Evolutionary conservation across 192 early-diverging fungal species (phyloP), one percentile per base, ranked within the genome.

Genomic region (Coemansia aciculifera): DNA sequence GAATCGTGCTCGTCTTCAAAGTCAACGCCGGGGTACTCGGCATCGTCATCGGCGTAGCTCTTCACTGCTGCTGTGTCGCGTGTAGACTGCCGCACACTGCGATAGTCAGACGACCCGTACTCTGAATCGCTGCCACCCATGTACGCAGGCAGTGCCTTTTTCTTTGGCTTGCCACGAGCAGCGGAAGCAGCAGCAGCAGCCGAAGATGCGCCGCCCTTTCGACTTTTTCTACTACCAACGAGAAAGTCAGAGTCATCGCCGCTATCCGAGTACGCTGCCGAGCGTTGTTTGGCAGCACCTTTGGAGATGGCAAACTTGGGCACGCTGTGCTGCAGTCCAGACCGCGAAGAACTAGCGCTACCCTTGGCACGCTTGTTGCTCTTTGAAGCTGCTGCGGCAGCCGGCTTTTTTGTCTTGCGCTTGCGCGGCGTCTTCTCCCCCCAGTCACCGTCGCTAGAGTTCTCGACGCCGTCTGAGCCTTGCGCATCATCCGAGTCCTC

Each of bases 361-460:
- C 79, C 68, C 68, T 81, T 81, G 42, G 71, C 71, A 29, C 79
- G 79, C 69, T 83, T 83, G 68, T 49, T 72, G 57, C 34, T 56
- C 27, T 81, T 73, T 71, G 59, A 37, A 3, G 21, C 37, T 27
- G 66, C 59, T 0, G 69, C 23, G 27, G 68, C 37, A 0, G 62
- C 40, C 2, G 68, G 60, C 68, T 77, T 77, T 52, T 76, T 76
- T 15, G 74, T 72, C 72, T 83, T 83, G 72, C 80, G 80, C 59
- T 83, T 83, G 69, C 80, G 80, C 48, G 73, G 59, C n/a, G 64
- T 57, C 21, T 38, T 60, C n/a, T 72, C 34, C 11, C 80, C 80
- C 80, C 80, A 83, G 64, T 83, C 69, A 66, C 66, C 80, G 46
- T 83, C 80, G 80, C 80, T 83, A 23, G 80, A 73, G 66, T 82